Percentiles rank a stretch among this genome's conserved stretches.
phyloP scores from a whole-genome alignment of 2,329 filamentous ascomycete species.

The Fusarium graminum region DNA sequence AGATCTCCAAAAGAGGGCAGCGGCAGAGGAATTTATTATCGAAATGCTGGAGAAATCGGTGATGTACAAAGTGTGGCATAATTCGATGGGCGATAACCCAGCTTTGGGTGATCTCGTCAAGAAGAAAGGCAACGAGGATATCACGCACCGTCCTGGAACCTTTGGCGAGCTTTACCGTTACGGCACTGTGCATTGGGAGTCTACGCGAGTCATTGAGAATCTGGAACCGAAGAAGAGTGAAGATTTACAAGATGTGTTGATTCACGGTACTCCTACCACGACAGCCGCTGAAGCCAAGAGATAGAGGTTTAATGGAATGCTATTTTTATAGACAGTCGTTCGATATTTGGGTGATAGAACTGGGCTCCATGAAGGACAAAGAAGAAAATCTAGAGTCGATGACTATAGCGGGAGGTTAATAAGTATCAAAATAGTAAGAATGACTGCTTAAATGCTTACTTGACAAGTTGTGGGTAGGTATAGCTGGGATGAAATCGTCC shows the following conservation, averaged over 20 bases:
- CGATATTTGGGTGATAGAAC: too few species aligned
- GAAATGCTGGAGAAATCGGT: constrained; percentile 53
- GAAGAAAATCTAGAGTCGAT: too few species aligned
- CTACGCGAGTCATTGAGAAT: constrained; percentile 46
- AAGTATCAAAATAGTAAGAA: too few species aligned
- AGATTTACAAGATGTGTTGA: constrained; percentile 27
- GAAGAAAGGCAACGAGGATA: constrained; percentile 45
- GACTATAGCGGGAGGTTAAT: too few species aligned
- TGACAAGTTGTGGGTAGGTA: too few species aligned
- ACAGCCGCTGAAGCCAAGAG: background rate
- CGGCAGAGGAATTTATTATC: constrained; percentile 51
- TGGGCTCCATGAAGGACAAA: too few species aligned
- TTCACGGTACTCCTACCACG: constrained; percentile 30
- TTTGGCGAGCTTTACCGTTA: constrained; percentile 54
- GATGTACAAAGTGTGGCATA: constrained; percentile 57
- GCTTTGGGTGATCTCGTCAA: constrained; percentile 53
- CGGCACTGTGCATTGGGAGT: constrained; percentile 53
- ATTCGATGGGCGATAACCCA: constrained; percentile 49
- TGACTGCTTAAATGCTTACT: too few species aligned
- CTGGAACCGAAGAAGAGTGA: constrained; percentile 42
- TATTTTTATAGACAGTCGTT: too few species aligned
- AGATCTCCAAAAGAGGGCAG: constrained; percentile 43
- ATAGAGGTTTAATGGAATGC: too few species aligned
- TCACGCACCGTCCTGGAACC: constrained; percentile 51
- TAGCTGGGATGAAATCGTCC: too few species aligned